Evolutionary conservation across 2,329 filamentous ascomycete species (phyloP).

Genomic region (Pseudogymnoascus sp.): DNA sequence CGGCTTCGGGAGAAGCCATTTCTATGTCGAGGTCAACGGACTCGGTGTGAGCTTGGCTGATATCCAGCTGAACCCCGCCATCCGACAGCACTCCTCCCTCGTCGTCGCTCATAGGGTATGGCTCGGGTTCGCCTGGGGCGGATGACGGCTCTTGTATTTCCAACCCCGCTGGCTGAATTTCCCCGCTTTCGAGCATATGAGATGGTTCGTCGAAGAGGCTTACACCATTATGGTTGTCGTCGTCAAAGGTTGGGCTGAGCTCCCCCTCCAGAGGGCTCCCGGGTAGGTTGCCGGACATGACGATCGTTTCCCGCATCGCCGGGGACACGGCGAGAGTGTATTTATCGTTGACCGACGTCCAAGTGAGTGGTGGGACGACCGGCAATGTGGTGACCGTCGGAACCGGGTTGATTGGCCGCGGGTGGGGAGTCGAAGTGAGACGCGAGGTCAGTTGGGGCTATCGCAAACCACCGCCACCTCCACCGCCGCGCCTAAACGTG

Average conservation of each 20-base stretch:
- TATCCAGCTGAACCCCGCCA: conserved; percentile 1
- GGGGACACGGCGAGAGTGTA: neutral
- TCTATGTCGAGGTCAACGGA: neutral
- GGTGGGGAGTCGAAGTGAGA: conserved; percentile 2
- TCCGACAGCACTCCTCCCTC: neutral
- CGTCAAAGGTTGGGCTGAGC: conserved; percentile 4
- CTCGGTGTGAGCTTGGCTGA: neutral
- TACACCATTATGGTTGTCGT: conserved; percentile 7
- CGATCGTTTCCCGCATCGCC: conserved; percentile 1
- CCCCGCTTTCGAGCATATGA: conserved; percentile 4
- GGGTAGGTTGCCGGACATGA: neutral
- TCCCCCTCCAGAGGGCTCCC: neutral
- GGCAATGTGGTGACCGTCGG: conserved; percentile 4
- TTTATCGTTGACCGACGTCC: neutral
- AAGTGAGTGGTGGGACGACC: neutral
- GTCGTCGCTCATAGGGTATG: conserved; percentile 5
- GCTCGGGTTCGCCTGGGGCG: neutral
- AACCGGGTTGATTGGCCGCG: conserved; percentile 1
- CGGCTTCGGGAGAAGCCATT: neutral
- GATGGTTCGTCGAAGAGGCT: neutral
- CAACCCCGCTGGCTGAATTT: neutral
- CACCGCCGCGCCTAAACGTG: conserved; percentile 1
- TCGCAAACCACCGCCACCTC: conserved; percentile 6
- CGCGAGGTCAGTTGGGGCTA: neutral
- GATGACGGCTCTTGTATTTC: neutral